These are phyloP conservation scores for Aureobasidium sp. DNA, from an alignment of 2,329 filamentous ascomycete species.

Conservation along the genomic window DNA sequence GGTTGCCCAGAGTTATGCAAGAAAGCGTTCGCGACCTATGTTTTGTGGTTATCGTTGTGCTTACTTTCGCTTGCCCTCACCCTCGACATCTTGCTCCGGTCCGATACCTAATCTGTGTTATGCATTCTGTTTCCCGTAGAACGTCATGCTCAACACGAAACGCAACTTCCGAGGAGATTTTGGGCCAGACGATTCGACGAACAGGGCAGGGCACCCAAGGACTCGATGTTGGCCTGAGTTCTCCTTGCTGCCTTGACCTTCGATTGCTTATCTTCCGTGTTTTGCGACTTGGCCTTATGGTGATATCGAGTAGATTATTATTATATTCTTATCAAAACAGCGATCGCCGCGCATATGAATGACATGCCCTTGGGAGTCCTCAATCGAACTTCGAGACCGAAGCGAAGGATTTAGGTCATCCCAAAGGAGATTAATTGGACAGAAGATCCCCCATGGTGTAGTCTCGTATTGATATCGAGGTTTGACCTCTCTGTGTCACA, in stretches of 20 bases:
- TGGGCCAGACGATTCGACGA: background rate
- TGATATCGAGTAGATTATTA: background rate
- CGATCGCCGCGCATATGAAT: background rate
- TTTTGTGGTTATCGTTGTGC: background rate
- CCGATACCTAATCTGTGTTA: background rate
- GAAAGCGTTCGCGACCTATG: background rate
- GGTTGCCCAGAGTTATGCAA: background rate
- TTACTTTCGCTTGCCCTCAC: background rate
- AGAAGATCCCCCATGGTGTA: background rate
- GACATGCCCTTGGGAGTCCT: too few relatives aligned
- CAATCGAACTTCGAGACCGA: background rate
- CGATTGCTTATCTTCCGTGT: background rate
- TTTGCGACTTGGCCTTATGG: background rate
- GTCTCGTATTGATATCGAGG: background rate
- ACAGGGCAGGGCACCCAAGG: background rate
- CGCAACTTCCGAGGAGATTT: background rate
- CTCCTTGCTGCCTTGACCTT: background rate
- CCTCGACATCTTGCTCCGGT: background rate
- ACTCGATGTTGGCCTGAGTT: conserved; percentile 1
- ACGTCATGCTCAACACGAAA: background rate
- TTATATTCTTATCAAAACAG: background rate
- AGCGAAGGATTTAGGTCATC: background rate
- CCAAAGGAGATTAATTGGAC: background rate
- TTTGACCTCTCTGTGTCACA: too few relatives aligned
- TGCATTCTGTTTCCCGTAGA: background rate